Base-by-base conservation (phyloP, 1,139 yeast species). In the Blastobotrys elegans region DNA sequence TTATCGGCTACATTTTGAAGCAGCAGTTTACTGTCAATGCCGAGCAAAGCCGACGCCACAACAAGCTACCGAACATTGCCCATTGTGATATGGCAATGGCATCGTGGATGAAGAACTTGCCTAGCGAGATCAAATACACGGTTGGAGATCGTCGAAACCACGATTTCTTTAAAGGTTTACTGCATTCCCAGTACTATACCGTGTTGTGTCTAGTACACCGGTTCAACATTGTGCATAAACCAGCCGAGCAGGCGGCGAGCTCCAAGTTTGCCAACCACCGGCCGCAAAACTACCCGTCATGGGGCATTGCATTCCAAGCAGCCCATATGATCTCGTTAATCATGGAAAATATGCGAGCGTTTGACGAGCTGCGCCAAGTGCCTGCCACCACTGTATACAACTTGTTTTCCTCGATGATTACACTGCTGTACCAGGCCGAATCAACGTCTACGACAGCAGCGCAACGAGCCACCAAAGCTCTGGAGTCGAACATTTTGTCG, bases 301-400 rank as follows among this genome's bases (percentile, higher is more conserved):
- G 92, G 85, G 89, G 92, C 13, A 84, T 86, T 53, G 84, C 90
- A 2, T 85, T 85, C 70, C 90, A 84, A 63, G 88, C 95, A 0
- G 88, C 94, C 1, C 79, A 87, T 60, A 83, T 84, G 84, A 82
- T 85, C 53, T 78, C 85, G 5, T 73, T 80, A 51, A 82, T 85
- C 47, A 70, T 80, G 40, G 83, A 82, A 50, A 79, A 78, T 50
- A 59, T 85, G 53, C 65, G 76, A 32, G 77, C 76, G 40, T 72
- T 75, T 44, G 74, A 76, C 50, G 77, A 78, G 57, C 62, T 81
- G 50, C 68, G 68, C 52, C 74, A 74, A 58, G 72, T 81, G 60
- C 83, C 84, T 24, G 78, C 81, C 22, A 73, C 80, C 61, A 71
- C 80, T 56, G 69, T 75, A 37, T 70, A 73, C 49, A 66, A 74